Conservation (phyloP, 2,329 filamentous ascomycete genomes). For the Fusarium setosum region DNA sequence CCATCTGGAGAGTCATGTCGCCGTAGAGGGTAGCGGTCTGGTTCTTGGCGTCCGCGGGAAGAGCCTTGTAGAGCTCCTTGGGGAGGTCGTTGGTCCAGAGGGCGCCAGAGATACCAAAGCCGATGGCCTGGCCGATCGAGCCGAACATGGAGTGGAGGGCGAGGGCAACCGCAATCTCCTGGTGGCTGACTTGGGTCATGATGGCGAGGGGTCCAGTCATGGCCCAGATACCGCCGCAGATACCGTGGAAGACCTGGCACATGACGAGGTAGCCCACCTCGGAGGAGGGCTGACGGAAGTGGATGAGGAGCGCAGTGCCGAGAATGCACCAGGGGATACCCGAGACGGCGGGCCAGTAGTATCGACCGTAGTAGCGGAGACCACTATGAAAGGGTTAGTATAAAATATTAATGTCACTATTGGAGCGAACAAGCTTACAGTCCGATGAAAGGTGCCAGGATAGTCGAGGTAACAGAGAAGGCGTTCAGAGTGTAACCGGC, state of each 20-base stretch:
- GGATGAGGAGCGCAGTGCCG: constrained; percentile 57
- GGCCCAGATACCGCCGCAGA: constrained; percentile 64
- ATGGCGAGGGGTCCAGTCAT: constrained; percentile 43
- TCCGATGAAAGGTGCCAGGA: constrained; percentile 61
- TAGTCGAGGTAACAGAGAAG: constrained; percentile 59
- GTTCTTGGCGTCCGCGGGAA: constrained; percentile 55
- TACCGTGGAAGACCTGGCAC: constrained; percentile 63
- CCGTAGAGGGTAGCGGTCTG: constrained; percentile 64
- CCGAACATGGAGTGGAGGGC: constrained; percentile 45
- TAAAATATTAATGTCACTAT: not conserved
- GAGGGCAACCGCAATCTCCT: constrained; percentile 47
- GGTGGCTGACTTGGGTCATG: constrained; percentile 45
- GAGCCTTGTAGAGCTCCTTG: constrained; percentile 59
- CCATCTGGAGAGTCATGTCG: constrained; percentile 62
- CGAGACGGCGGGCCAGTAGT: constrained; percentile 61
- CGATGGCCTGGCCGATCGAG: constrained; percentile 47
- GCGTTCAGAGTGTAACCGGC: constrained; percentile 61
- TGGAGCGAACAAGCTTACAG: constrained; percentile 10
- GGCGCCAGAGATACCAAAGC: constrained; percentile 45
- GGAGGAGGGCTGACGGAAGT: constrained; percentile 48
- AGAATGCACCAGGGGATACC: constrained; percentile 65
- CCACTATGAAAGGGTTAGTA: constrained; percentile 38
- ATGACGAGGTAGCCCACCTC: constrained; percentile 59
- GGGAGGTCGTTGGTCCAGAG: constrained; percentile 47
- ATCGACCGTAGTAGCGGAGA: constrained; percentile 61